phyloP scores from a whole-genome alignment of 306 rosid species.

The Quercus wislizeni region DNA sequence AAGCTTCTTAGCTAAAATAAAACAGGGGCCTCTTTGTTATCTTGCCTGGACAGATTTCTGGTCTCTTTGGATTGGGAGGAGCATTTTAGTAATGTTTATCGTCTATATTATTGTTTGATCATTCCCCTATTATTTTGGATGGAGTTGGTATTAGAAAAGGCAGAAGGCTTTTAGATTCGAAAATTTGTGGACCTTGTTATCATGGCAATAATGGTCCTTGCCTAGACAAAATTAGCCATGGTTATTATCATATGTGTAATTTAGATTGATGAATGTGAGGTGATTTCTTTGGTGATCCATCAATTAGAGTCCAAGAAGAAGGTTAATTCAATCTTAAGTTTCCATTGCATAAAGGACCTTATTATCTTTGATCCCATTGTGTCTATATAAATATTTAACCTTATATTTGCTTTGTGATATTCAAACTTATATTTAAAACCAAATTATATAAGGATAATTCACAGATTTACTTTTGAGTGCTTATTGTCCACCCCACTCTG shows the following conservation, averaged over 20 bases:
- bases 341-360: neutral
- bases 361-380: neutral
- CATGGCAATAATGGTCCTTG: no score
- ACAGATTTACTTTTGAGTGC: neutral
- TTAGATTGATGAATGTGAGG: constrained; percentile 8
- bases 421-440: neutral
- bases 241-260: constrained; percentile 9
- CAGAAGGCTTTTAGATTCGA: no score
- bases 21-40: no score
- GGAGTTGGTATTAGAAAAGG: no score
- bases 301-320: neutral
- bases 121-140: no score
- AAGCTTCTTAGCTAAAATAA: no score
- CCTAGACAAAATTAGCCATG: constrained; percentile 11
- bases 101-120: no score
- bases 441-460: neutral
- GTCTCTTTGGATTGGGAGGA: no score
- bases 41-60: no score
- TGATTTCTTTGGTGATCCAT: neutral
- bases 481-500: neutral
- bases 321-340: neutral
- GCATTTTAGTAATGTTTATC: no score
- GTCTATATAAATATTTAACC: neutral
- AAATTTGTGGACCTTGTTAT: no score
- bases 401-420: neutral